Evolutionary conservation across 164 flowering plant species (phyloP).

Genomic region (Umbellularia californica): DNA sequence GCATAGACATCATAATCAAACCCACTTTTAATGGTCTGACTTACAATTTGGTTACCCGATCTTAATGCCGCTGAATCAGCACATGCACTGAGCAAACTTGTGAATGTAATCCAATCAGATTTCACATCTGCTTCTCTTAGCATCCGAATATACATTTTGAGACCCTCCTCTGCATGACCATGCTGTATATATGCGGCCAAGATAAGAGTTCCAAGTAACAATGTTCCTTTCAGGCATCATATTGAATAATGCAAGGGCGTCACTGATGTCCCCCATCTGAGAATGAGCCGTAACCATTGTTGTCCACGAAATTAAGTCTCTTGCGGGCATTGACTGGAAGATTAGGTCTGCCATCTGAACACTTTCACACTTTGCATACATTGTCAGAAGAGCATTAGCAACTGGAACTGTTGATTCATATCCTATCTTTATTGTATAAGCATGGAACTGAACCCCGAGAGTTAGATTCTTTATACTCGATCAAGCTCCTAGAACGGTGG

Average conservation of each 20-base stretch:
- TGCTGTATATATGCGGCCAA: constrained; percentile 36
- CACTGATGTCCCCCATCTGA: constrained; percentile 29
- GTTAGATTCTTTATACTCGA: constrained; percentile 24
- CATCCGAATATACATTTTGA: constrained; percentile 33
- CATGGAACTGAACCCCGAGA: constrained; percentile 39
- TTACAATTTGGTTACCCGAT: constrained; percentile 41
- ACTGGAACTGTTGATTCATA: constrained; percentile 31
- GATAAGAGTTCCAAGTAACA: constrained; percentile 50
- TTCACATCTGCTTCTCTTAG: constrained; percentile 20
- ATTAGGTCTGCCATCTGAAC: constrained; percentile 22
- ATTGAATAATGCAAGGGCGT: constrained; percentile 32
- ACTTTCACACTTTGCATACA: constrained; percentile 33
- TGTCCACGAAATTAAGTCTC: constrained; percentile 45
- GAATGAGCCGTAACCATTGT: constrained; percentile 31
- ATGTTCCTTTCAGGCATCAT: constrained; percentile 39
- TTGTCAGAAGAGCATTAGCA: constrained; percentile 41
- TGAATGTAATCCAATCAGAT: constrained; percentile 43
- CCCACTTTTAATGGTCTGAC: constrained; percentile 35
- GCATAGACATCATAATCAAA: constrained; percentile 30
- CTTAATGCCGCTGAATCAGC: constrained; percentile 29
- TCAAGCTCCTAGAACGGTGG: constrained; percentile 46
- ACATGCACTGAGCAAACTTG: constrained; percentile 36
- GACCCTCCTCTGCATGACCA: constrained; percentile 39
- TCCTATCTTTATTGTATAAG: constrained; percentile 33
- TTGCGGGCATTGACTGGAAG: constrained; percentile 31